A percentile compares a stretch with the other conserved stretches of the same genome.
phyloP scores from a whole-genome alignment of 495 filamentous ascomycete genomes.

The Penicillium flavigenum region DNA sequence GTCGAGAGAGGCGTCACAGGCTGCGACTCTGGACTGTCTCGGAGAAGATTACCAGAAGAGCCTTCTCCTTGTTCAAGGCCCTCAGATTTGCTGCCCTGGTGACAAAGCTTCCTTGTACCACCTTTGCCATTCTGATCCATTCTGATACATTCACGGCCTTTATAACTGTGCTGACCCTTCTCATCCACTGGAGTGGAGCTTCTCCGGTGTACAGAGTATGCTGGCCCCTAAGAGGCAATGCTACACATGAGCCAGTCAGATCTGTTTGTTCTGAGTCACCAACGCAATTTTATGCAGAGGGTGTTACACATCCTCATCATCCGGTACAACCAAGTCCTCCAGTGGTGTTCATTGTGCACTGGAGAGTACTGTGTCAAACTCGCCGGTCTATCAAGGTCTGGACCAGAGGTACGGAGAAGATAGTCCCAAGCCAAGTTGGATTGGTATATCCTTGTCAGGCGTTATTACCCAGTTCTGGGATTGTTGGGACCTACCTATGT shows the following conservation, averaged over 20 bases:
- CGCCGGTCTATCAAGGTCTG: not conserved
- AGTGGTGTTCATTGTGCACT: not conserved
- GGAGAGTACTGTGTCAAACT: not conserved
- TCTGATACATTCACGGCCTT: not conserved
- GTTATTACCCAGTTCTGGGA: not conserved
- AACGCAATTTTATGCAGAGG: not conserved
- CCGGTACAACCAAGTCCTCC: not conserved
- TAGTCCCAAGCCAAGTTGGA: not conserved
- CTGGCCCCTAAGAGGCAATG: not conserved
- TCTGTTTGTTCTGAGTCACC: slow-evolving; percentile 1
- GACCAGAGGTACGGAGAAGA: not conserved
- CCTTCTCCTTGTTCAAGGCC: not conserved
- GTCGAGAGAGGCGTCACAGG: not conserved
- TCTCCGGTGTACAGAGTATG: not conserved
- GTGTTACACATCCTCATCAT: slow-evolving; percentile 14
- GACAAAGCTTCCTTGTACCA: slow-evolving; percentile 1
- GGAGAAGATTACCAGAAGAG: not conserved
- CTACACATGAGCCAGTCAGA: slow-evolving; percentile 4
- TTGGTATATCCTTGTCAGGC: not conserved
- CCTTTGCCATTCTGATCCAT: not conserved
- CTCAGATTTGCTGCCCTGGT: not conserved
- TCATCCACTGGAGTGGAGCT: not conserved
- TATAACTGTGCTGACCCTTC: not conserved
- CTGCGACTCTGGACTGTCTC: slow-evolving; percentile 1
- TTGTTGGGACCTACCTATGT: not conserved